These are phyloP conservation scores for Scolecobasidium constrictum DNA, from an alignment of 2,329 filamentous ascomycete species.

Conservation along the genomic window DNA sequence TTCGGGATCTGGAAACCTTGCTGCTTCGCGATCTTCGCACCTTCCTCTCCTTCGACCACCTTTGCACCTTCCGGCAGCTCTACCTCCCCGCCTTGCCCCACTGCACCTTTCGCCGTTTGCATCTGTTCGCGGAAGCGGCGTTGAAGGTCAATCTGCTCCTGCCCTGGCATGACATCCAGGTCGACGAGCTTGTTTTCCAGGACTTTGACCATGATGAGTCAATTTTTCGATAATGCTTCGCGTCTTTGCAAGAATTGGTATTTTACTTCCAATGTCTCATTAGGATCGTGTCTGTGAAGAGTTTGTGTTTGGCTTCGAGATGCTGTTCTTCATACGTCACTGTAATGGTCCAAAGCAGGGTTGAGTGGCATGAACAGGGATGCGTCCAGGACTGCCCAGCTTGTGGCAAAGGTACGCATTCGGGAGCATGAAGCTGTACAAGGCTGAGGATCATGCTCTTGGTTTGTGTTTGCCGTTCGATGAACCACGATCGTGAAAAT, in stretches of 20 bases:
- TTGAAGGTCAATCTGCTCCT: constrained; percentile 8
- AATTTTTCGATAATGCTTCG: too few species aligned
- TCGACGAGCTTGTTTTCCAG: constrained; percentile 14
- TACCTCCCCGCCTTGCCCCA: constrained; percentile 1
- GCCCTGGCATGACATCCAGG: constrained; percentile 14
- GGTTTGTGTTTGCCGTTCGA: too few species aligned
- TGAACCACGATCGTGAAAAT: too few species aligned
- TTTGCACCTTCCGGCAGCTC: not conserved
- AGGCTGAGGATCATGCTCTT: too few species aligned
- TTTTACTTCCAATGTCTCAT: too few species aligned
- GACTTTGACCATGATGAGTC: constrained; percentile 14
- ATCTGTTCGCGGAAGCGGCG: constrained; percentile 10
- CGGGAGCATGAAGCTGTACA: too few species aligned
- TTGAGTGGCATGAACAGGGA: not conserved
- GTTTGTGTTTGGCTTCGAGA: too few species aligned
- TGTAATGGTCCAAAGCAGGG: not conserved
- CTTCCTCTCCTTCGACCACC: not conserved
- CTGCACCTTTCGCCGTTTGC: constrained; percentile 5
- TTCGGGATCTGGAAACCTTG: constrained; percentile 7
- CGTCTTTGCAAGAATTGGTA: too few species aligned
- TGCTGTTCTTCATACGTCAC: not conserved
- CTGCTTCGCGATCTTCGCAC: not conserved
- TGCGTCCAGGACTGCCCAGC: not conserved
- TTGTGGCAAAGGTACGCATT: not conserved
- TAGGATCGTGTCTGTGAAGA: too few species aligned